Conservation (phyloP, 345 rosid genomes). For the Hibiscus syriacus region DNA sequence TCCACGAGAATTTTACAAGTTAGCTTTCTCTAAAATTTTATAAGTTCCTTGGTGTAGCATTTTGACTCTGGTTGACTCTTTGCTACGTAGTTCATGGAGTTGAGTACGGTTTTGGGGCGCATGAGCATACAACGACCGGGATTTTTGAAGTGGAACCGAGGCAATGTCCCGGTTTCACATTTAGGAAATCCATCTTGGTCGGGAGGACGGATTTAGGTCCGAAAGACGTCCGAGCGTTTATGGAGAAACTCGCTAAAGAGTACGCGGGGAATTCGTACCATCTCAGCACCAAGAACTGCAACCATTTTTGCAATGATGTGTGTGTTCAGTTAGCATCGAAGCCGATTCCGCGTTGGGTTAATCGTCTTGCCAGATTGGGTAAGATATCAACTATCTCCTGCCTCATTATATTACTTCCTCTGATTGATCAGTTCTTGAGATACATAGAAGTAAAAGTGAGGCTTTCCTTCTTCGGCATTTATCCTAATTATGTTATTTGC, state of each 20-base stretch:
- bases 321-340: constrained; percentile 62
- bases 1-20: no score
- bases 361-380: constrained; percentile 95
- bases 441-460: not conserved
- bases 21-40: no score
- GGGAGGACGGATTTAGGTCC: constrained; percentile 70
- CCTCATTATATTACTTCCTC: not conserved
- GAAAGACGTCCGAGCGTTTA: constrained; percentile 17
- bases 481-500: not conserved
- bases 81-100: constrained; percentile 59
- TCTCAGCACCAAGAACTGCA: constrained; percentile 86
- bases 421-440: not conserved
- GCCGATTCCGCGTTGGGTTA: constrained; percentile 88
- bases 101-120: constrained; percentile 95
- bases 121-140: constrained; percentile 68
- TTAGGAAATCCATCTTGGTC: constrained; percentile 75
- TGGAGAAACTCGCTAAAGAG: constrained; percentile 69
- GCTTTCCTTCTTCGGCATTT: not conserved
- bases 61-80: not conserved
- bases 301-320: constrained; percentile 90
- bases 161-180: constrained; percentile 82
- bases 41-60: not conserved
- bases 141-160: constrained; percentile 89
- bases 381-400: constrained; percentile 10
- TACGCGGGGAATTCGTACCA: constrained; percentile 73